A percentile compares a stretch with the other conserved stretches of the same genome.
These are phyloP conservation scores for Colletotrichum plurivorum DNA, from an alignment of 2,329 filamentous ascomycete genomes.

Conservation along the genomic window DNA sequence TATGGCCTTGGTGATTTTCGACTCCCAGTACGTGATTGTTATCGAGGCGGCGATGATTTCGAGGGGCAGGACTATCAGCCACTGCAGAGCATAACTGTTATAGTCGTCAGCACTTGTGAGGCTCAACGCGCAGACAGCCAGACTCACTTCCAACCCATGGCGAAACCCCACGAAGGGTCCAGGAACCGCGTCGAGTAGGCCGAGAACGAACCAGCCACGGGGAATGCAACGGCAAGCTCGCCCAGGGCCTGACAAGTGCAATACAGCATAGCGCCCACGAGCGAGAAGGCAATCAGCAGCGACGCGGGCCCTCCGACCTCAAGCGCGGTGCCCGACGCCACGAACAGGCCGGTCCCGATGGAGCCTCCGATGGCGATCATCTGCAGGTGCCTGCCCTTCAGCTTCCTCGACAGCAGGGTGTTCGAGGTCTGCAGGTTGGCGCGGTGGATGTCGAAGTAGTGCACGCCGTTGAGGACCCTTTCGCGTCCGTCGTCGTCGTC, in stretches of 20 bases:
- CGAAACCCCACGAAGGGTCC: conserved; percentile 94
- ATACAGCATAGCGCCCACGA: conserved; percentile 90
- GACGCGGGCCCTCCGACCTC: conserved; percentile 83
- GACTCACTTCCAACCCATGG: conserved; percentile 92
- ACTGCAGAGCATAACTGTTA: conserved; percentile 84
- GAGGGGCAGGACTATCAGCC: conserved; percentile 86
- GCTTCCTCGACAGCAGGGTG: conserved; percentile 80
- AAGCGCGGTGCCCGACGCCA: conserved; percentile 82
- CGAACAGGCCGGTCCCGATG: conserved; percentile 91
- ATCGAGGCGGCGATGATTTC: conserved; percentile 91
- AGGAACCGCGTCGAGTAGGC: conserved; percentile 93
- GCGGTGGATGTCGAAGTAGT: conserved; percentile 69
- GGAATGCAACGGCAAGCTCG: conserved; percentile 91
- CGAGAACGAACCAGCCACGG: conserved; percentile 92
- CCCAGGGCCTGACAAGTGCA: conserved; percentile 93
- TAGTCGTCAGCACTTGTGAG: conserved; percentile 5
- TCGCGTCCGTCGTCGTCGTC: conserved; percentile 41
- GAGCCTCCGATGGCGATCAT: conserved; percentile 98
- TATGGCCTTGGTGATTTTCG: conserved; percentile 74
- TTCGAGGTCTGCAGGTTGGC: conserved; percentile 82
- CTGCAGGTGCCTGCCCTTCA: conserved; percentile 90
- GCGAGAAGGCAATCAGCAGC: conserved; percentile 80
- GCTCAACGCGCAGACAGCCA: not conserved
- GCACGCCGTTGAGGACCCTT: conserved; percentile 54
- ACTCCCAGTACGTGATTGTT: conserved; percentile 86